Conservation (phyloP, 768 basidiomycete genomes). For the Pisolithus microcarpus region DNA sequence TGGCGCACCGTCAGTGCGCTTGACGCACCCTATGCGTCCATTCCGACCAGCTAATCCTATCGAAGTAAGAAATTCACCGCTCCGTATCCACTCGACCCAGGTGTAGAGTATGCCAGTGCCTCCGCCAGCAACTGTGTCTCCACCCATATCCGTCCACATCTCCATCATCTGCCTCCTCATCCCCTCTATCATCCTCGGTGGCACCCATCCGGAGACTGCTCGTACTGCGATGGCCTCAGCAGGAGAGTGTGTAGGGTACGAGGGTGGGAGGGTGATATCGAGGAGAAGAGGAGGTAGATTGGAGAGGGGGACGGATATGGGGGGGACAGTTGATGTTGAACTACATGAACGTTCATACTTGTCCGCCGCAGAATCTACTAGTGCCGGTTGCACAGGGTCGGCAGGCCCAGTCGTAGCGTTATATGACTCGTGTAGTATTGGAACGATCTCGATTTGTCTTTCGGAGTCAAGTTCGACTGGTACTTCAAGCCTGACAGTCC, state of each 20-base stretch:
- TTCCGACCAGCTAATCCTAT: constrained; percentile 33
- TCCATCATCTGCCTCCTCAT: constrained; percentile 38
- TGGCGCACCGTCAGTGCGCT: constrained; percentile 25
- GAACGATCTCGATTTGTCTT: constrained; percentile 32
- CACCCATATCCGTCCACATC: constrained; percentile 44
- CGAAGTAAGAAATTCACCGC: constrained; percentile 52
- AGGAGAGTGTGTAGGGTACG: constrained; percentile 48
- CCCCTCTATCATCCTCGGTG: constrained; percentile 21
- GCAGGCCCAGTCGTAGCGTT: not conserved
- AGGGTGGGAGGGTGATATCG: constrained; percentile 42
- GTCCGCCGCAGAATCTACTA: constrained; percentile 2
- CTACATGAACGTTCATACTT: constrained; percentile 1
- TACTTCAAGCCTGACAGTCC: constrained; percentile 50
- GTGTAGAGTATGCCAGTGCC: constrained; percentile 52
- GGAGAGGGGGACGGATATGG: constrained; percentile 29
- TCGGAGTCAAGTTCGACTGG: constrained; percentile 52
- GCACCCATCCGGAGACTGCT: constrained; percentile 54
- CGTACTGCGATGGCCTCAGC: constrained; percentile 52
- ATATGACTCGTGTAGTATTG: constrained; percentile 5
- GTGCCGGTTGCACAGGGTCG: constrained; percentile 1
- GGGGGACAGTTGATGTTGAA: constrained; percentile 13
- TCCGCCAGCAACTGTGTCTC: constrained; percentile 23
- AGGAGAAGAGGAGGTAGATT: constrained; percentile 60
- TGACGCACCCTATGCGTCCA: constrained; percentile 19
- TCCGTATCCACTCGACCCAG: constrained; percentile 68